These are phyloP conservation scores for Entomortierella lignicola DNA, from an alignment of 192 early-diverging fungal genomes.

Conservation along the genomic window DNA sequence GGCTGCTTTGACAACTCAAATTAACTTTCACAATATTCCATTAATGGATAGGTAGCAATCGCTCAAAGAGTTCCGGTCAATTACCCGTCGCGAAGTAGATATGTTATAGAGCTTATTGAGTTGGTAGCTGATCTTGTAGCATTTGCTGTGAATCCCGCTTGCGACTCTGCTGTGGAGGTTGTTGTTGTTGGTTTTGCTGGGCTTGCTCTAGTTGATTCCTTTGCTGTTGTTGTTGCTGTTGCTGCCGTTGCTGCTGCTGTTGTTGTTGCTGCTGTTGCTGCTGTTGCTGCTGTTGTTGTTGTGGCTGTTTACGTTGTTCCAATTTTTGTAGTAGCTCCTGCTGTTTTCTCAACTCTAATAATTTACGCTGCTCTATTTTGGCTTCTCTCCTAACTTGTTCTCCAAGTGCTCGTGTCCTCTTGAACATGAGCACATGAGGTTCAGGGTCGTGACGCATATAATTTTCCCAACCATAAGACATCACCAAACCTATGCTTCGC, in stretches of 20 bases:
- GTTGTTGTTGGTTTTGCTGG: constrained; percentile 8
- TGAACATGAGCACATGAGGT: constrained; percentile 45
- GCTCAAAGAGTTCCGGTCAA: no score
- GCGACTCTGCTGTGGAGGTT: neutral
- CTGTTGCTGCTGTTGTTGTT: neutral
- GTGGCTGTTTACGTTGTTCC: neutral
- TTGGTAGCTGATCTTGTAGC: no score
- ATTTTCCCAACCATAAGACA: constrained; percentile 39
- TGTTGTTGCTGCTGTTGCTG: constrained; percentile 1
- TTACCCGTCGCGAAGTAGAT: no score
- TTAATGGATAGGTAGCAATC: no score
- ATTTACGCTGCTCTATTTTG: neutral
- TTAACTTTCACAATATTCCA: no score
- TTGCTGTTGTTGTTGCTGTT: constrained; percentile 1
- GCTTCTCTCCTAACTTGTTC: neutral
- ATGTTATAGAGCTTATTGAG: no score
- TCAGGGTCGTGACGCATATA: constrained; percentile 39
- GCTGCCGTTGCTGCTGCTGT: constrained; percentile 7
- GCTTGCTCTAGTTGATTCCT: neutral
- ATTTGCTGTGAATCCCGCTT: neutral
- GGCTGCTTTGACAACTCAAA: no score
- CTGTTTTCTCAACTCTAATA: neutral
- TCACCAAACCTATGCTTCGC: constrained; percentile 21
- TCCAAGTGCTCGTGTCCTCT: constrained; percentile 8
- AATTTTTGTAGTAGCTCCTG: neutral